Base-by-base conservation (phyloP, 306 rosid genomes). In the Cucumis cinereus region DNA sequence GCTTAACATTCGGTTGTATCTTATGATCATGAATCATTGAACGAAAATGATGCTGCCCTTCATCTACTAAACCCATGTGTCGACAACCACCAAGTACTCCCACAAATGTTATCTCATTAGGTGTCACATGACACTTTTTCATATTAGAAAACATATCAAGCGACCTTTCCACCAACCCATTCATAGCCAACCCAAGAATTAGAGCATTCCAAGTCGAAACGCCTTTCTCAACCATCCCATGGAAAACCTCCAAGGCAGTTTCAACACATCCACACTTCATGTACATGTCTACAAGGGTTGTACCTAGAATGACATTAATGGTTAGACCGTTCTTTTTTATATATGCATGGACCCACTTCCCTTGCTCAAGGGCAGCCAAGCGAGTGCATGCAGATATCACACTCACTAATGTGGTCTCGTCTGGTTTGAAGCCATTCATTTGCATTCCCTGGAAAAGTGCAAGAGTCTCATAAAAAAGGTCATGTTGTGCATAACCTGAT, bases 201-300 rank as follows among this genome's bases (percentile, higher is more conserved):
- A 92, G 80, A 73, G 96, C 92, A 85, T 92, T 92, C 98, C 98
- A 92, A 17, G 96, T 84, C 15, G 98, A 90, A 84, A 85, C 86
- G 24, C 92, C 55, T 43, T 79, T 92, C 77, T 89, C 91, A 77
- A 79, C 79, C 85, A 88, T 86, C 4, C 81, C 87, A 23, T 82
- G 23, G 76, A 92, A 90, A 81, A 92, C 83, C 77, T 90, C 96
- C 77, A 88, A 53, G 2, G 92, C 92, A 71, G 84, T 86, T 73
- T 85, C 90, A 56, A 89, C 91, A 76, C 92, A 90, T 26, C 98
- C 93, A 79, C 93, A 89, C 84, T 92, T 92, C 90, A 90, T 76
- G 79, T 92, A 92, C 89, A 86, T 86, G 79, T 86, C 81, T 55
- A 81, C 36, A 10, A 86, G 84, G 54, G 89, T 86, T 41, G 89